Percentiles rank a stretch among this genome's conserved stretches.
Conservation (phyloP, 768 basidiomycete species). For the Rhizopogon rudus region DNA sequence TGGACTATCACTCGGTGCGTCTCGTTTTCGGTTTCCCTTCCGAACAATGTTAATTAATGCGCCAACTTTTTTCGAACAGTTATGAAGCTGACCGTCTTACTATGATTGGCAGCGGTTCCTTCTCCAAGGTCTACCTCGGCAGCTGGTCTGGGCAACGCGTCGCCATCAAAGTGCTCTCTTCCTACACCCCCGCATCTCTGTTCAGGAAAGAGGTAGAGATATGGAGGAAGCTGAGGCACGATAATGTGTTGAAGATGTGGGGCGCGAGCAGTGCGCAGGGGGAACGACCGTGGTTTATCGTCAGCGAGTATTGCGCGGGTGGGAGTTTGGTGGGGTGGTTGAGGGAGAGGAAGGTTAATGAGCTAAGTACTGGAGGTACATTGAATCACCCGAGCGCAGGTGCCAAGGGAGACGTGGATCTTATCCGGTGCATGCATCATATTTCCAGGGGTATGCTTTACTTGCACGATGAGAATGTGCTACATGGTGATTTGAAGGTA, state of each 20-base stretch:
- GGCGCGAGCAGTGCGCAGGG: conserved; percentile 9
- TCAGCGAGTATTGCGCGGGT: background rate
- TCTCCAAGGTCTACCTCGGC: conserved; percentile 76
- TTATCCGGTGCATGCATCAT: conserved; percentile 7
- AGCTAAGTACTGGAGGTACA: background rate
- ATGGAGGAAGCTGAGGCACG: conserved; percentile 8
- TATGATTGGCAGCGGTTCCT: conserved; percentile 71
- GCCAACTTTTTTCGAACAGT: conserved; percentile 21
- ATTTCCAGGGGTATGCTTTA: conserved; percentile 12
- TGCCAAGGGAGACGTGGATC: background rate
- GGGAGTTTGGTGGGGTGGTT: conserved; percentile 37
- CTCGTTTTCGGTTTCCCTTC: background rate
- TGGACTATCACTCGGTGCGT: conserved; percentile 73
- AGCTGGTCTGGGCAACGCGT: conserved; percentile 63
- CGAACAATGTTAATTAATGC: background rate
- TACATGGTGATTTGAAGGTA: conserved; percentile 80
- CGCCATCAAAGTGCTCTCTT: conserved; percentile 68
- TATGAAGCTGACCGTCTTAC: conserved; percentile 72
- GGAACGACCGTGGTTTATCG: conserved; percentile 4
- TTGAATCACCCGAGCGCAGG: background rate
- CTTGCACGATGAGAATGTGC: conserved; percentile 12
- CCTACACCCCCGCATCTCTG: conserved; percentile 52
- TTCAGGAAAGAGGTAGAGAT: conserved; percentile 44
- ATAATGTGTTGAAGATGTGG: conserved; percentile 11
- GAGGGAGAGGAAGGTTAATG: conserved; percentile 28